A percentile compares a stretch with the other conserved stretches of the same genome.
Conservation (phyloP, 108 stramenopile species). For the Skeletonema tropicum region DNA sequence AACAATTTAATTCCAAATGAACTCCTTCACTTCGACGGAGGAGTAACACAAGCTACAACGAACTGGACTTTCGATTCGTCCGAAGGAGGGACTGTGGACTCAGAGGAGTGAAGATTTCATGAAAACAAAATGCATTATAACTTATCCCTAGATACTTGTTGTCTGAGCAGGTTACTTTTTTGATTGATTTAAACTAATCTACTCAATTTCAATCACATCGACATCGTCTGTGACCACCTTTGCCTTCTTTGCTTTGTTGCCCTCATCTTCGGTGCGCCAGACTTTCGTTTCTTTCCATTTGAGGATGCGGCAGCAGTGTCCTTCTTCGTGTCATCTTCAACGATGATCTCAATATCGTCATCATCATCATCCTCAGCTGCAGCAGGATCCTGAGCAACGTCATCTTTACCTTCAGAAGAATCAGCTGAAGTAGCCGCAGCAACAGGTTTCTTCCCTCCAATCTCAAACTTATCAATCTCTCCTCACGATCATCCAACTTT, state of each 20-base stretch:
- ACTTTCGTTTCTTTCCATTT: constrained; percentile 21
- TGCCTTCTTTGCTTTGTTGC: constrained; percentile 53
- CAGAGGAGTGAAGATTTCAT: not conserved
- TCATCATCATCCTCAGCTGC: constrained; percentile 13
- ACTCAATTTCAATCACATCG: constrained; percentile 63
- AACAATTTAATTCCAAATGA: too few relatives aligned
- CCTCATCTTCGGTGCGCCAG: constrained; percentile 24
- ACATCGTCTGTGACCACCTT: constrained; percentile 35
- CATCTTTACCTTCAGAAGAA: constrained; percentile 2
- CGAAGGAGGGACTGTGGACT: not conserved
- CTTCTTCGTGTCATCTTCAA: constrained; percentile 13
- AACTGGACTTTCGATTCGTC: not conserved
- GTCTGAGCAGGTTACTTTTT: not conserved
- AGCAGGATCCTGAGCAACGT: constrained; percentile 3
- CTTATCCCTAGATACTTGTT: not conserved
- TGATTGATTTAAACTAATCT: not conserved
- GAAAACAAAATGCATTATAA: constrained; percentile 1
- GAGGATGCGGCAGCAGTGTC: constrained; percentile 10
- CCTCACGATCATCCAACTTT: constrained; percentile 48
- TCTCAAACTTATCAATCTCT: constrained; percentile 64
- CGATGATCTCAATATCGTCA: constrained; percentile 36
- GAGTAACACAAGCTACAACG: not conserved
- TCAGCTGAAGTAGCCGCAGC: constrained; percentile 1
- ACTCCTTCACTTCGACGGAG: not conserved
- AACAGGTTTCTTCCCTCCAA: constrained; percentile 63